These are phyloP conservation scores for Syzygium oleosum DNA, from an alignment of 345 rosid species.

Conservation along the genomic window DNA sequence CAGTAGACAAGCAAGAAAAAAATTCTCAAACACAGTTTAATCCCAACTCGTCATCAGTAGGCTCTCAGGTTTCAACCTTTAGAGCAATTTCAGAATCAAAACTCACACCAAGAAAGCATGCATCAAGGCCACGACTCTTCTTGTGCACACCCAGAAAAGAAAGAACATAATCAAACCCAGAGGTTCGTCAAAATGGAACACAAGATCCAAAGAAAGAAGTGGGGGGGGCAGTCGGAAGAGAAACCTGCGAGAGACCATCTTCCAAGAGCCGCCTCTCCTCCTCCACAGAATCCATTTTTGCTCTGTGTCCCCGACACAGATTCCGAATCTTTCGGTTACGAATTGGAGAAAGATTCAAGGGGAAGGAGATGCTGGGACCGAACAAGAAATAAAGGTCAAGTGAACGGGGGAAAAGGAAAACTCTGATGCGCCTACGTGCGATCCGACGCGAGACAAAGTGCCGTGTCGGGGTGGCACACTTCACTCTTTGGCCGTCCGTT, in stretches of 20 bases:
- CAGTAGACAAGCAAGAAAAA: neutral
- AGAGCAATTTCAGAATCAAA: neutral
- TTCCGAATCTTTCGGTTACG: neutral
- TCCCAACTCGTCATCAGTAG: neutral
- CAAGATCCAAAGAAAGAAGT: neutral
- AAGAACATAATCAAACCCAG: neutral
- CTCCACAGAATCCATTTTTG: neutral
- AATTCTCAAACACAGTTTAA: neutral
- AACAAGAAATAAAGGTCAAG: neutral
- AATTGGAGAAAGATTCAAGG: neutral
- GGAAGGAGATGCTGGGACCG: neutral
- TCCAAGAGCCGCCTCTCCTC: neutral
- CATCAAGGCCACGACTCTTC: neutral
- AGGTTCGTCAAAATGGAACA: neutral
- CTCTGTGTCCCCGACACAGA: neutral
- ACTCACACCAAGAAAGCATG: neutral
- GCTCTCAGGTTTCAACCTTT: neutral
- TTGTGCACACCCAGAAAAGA: neutral
- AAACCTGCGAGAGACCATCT: conserved; percentile 1
- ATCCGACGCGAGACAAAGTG: neutral
- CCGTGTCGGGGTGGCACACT: neutral
- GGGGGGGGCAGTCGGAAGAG: neutral
- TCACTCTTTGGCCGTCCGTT: neutral
- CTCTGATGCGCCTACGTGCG: neutral
- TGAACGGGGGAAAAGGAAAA: neutral